These are phyloP conservation scores for Rhodotorula graminis DNA, from an alignment of 768 basidiomycete genomes.

Conservation along the genomic window DNA sequence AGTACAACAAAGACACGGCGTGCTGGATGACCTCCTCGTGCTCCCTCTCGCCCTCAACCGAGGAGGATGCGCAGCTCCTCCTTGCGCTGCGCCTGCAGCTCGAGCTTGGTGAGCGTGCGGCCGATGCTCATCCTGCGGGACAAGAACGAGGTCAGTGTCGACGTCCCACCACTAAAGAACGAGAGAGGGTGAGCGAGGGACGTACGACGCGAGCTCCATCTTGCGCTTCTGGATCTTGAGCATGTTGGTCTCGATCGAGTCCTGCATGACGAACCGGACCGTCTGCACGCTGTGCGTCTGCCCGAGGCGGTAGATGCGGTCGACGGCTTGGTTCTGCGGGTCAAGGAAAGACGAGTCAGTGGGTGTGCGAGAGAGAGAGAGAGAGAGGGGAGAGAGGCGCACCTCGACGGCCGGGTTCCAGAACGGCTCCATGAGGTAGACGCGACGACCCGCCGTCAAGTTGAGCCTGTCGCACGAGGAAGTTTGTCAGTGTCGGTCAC, in stretches of 20 bases:
- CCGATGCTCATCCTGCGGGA: slow-evolving; percentile 68
- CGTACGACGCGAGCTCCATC: slow-evolving; percentile 70
- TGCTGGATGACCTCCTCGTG: background rate
- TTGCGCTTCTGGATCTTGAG: slow-evolving; percentile 93
- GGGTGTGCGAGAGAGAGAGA: slow-evolving; percentile 2
- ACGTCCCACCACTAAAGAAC: background rate
- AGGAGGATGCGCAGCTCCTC: slow-evolving; percentile 60
- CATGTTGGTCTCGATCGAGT: slow-evolving; percentile 86
- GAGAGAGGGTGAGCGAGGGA: background rate
- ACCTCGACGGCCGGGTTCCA: slow-evolving; percentile 40
- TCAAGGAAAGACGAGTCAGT: background rate
- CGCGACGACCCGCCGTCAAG: slow-evolving; percentile 85
- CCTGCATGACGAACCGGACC: slow-evolving; percentile 86
- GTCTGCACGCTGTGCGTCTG: slow-evolving; percentile 88
- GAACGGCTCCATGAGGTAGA: slow-evolving; percentile 67
- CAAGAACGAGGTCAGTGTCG: background rate
- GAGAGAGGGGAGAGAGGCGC: background rate
- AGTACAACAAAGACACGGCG: background rate
- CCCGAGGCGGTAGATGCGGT: slow-evolving; percentile 86
- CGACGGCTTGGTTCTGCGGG: slow-evolving; percentile 91
- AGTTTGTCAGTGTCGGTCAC: background rate
- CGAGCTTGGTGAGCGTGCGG: slow-evolving; percentile 77
- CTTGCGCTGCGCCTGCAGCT: slow-evolving; percentile 77
- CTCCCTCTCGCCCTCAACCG: background rate
- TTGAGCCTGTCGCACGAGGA: slow-evolving; percentile 59